Percentiles rank a stretch among this genome's conserved stretches.
These are phyloP conservation scores for Monilinia aucupariae DNA, from an alignment of 2,329 filamentous ascomycete species.

Conservation along the genomic window DNA sequence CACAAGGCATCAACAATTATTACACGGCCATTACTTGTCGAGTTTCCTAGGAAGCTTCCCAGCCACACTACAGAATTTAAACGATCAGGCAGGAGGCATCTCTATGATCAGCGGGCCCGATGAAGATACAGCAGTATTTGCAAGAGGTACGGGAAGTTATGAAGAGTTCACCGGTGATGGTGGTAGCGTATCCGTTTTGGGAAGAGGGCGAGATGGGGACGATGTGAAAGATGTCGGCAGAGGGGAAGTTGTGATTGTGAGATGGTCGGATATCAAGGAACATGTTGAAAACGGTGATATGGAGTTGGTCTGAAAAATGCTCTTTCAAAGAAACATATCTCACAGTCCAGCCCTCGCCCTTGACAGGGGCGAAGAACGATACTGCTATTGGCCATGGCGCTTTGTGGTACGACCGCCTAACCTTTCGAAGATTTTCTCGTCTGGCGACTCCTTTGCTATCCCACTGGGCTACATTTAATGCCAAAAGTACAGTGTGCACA, in stretches of 20 bases:
- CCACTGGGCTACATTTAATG: background rate
- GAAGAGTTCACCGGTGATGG: constrained; percentile 58
- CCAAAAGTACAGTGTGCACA: no score
- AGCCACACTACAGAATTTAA: constrained; percentile 69
- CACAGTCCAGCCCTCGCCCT: no score
- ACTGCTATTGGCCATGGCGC: background rate
- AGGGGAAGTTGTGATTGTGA: constrained; percentile 31
- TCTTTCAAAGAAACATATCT: background rate
- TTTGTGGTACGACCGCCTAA: background rate
- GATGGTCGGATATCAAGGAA: constrained; percentile 38
- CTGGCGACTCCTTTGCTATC: background rate
- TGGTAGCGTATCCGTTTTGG: constrained; percentile 77
- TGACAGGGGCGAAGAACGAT: background rate
- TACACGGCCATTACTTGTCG: constrained; percentile 77
- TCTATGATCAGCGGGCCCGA: constrained; percentile 92
- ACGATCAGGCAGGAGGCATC: constrained; percentile 83
- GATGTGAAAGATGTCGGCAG: constrained; percentile 47
- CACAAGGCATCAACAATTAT: constrained; percentile 74
- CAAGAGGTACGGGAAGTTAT: constrained; percentile 58
- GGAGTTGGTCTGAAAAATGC: constrained; percentile 26
- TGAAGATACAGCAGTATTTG: constrained; percentile 76
- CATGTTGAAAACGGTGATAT: constrained; percentile 23
- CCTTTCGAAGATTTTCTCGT: no score
- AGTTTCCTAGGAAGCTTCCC: constrained; percentile 86
- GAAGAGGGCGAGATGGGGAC: constrained; percentile 62